These are phyloP conservation scores for Quercus lobata DNA, from an alignment of 331 rosid species.

Conservation along the genomic window DNA sequence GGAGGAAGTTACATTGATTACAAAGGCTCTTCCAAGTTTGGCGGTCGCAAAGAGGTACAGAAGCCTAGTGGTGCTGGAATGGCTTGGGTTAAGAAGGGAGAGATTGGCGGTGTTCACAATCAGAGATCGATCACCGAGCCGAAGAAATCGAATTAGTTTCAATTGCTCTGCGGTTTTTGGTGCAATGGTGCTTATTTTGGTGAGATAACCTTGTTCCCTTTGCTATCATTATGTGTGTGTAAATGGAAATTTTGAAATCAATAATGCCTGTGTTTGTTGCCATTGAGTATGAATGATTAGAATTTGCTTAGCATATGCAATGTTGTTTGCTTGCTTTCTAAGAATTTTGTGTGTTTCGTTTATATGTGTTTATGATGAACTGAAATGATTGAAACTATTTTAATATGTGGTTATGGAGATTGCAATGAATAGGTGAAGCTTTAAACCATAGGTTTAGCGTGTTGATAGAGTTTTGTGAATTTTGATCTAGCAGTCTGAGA, in stretches of 20 bases:
- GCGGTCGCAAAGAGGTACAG: not conserved
- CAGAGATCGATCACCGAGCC: not conserved
- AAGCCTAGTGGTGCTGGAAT: not conserved
- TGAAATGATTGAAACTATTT: not conserved
- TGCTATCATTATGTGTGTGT: not conserved
- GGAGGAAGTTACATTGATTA: not conserved
- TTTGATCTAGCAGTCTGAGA: not conserved
- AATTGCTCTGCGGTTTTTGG: not conserved
- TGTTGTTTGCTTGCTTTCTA: too few species aligned
- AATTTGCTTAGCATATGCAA: not conserved
- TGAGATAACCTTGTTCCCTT: slow-evolving; percentile 13
- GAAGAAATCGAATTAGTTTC: not conserved
- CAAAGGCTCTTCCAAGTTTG: not conserved
- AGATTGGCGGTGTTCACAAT: slow-evolving; percentile 19
- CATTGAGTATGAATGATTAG: not conserved
- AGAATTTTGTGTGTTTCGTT: not conserved
- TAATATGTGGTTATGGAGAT: not conserved
- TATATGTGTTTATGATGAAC: not conserved
- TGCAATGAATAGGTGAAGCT: not conserved
- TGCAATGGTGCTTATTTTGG: slow-evolving; percentile 19
- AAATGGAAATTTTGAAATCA: not conserved
- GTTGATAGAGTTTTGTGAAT: not conserved
- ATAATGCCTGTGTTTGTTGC: not conserved
- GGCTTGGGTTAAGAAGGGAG: slow-evolving; percentile 69
- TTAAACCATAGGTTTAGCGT: not conserved